Base-by-base conservation (phyloP, 2,329 filamentous ascomycete species). In the Graphilbum sp. region DNA sequence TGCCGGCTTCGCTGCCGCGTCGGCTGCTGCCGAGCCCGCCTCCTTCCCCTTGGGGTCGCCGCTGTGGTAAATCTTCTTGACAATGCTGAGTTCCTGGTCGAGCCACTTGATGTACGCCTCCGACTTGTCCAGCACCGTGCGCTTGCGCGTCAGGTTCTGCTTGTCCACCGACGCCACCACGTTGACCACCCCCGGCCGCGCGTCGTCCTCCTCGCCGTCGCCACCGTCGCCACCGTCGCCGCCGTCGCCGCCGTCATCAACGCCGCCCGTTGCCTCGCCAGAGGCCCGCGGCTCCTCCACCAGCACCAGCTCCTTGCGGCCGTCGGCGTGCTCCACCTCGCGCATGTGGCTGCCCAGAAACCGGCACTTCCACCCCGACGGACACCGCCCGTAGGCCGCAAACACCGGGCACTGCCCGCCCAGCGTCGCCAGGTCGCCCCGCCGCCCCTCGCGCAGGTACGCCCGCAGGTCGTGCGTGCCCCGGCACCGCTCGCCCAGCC, bases 291-390 rank as follows among this genome's bases (percentile, higher is more conserved):
- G n/a, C 31, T 48, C 46, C 11, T 74, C 70, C 17, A 80, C 50
- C 35, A 94, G 64, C 3, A 88, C 65, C 37, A 96, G 60, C 58
- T 96, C 88, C 50, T 82, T 85, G 47, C 72, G 72, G 9, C 86
- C 88, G 54, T 93, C 87, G 38, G 78, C 75, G 17, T 66, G 74
- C 46, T 81, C 73, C 19, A 82, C 59, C 58, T 96, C 88, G 44
- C 76, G 68, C 49, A 85, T 90, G 58, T 98, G 90, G 45, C 84
- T 92, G 45, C 71, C 71, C 25, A 84, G 80, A 52, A 95, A 93
- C 18, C 88, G 79, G 55, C 90, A 98, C 55, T 88, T 93, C 87
- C 88, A 98, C 6, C 90, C 90, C 13, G 79, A 73, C 35, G 72
- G 69, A 50, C 90, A 98, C 44, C 67, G 73, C 12, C 87, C 87